Evolutionary conservation across 2,329 filamentous ascomycete genomes (phyloP).

Genomic region (Diaporthe sp.): DNA sequence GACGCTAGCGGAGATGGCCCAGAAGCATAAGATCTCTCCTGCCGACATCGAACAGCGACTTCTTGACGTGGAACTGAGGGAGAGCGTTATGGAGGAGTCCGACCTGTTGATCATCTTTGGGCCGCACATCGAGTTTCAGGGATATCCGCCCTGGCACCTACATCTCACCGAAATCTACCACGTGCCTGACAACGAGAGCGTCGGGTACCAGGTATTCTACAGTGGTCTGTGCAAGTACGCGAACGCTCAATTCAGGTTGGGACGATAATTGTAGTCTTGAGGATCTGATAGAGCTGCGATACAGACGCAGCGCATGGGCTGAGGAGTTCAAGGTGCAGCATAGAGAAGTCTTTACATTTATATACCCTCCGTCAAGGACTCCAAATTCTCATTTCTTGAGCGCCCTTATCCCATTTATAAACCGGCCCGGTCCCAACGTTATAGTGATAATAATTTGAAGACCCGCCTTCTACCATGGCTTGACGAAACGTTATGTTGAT

Average conservation of each 20-base stretch:
- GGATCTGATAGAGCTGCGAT: constrained; percentile 29
- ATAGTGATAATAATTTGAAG: constrained; percentile 88
- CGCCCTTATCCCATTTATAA: constrained; percentile 75
- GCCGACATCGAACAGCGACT: constrained; percentile 88
- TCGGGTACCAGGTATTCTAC: constrained; percentile 95
- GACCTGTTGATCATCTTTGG: constrained; percentile 91
- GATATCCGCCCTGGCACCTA: constrained; percentile 97
- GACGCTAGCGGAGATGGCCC: constrained; percentile 94
- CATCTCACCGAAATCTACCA: constrained; percentile 94
- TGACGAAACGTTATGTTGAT: constrained; percentile 85
- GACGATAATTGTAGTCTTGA: constrained; percentile 62
- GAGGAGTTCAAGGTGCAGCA: constrained; percentile 23
- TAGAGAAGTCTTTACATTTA: constrained; percentile 35
- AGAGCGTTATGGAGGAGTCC: constrained; percentile 87
- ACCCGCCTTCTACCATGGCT: constrained; percentile 79
- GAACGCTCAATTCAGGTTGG: constrained; percentile 89
- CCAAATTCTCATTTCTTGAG: constrained; percentile 64
- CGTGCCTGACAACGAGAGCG: constrained; percentile 81
- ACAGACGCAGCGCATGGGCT: constrained; percentile 35
- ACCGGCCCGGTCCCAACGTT: constrained; percentile 80
- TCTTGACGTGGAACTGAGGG: constrained; percentile 88
- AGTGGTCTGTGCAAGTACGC: constrained; percentile 87
- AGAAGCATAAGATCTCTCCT: constrained; percentile 84
- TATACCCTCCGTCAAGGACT: constrained; percentile 44
- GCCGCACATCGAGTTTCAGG: constrained; percentile 84